Percentiles rank a stretch among this genome's conserved stretches.
phyloP scores from a whole-genome alignment of 176 grass and related monocot genomes.

The Phoenix roebelenii region DNA sequence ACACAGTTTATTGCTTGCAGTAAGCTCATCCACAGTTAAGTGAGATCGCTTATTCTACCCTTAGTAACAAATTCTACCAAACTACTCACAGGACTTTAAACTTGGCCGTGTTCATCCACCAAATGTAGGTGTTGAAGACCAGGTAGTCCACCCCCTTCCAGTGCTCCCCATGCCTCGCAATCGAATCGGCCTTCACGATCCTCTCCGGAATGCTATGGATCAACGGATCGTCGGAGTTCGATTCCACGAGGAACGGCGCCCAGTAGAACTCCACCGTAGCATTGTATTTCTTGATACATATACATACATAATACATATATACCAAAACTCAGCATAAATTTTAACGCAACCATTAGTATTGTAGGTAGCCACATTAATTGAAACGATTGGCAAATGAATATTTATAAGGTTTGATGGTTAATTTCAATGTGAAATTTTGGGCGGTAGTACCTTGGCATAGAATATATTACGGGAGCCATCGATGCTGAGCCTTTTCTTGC shows the following conservation, averaged over 20 bases:
- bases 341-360: background rate
- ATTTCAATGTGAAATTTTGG: too few relatives aligned
- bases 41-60: too few relatives aligned
- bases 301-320: background rate
- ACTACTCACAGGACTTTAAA: constrained; percentile 15
- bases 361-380: too few relatives aligned
- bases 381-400: too few relatives aligned
- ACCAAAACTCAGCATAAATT: background rate
- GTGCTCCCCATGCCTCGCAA: constrained; percentile 47
- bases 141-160: constrained; percentile 77
- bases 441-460: constrained; percentile 34
- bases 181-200: constrained; percentile 50
- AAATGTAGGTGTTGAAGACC: constrained; percentile 99
- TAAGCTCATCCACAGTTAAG: background rate
- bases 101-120: constrained; percentile 82
- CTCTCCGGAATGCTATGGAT: constrained; percentile 48
- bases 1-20: background rate
- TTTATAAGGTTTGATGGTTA: too few relatives aligned
- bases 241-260: constrained; percentile 90
- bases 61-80: too few relatives aligned
- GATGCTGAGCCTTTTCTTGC: constrained; percentile 38
- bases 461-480: constrained; percentile 33
- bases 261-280: constrained; percentile 91
- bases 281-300: constrained; percentile 48
- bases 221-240: constrained; percentile 74